Base-by-base conservation (phyloP, 306 rosid species). In the Gastrolobium villosum region DNA sequence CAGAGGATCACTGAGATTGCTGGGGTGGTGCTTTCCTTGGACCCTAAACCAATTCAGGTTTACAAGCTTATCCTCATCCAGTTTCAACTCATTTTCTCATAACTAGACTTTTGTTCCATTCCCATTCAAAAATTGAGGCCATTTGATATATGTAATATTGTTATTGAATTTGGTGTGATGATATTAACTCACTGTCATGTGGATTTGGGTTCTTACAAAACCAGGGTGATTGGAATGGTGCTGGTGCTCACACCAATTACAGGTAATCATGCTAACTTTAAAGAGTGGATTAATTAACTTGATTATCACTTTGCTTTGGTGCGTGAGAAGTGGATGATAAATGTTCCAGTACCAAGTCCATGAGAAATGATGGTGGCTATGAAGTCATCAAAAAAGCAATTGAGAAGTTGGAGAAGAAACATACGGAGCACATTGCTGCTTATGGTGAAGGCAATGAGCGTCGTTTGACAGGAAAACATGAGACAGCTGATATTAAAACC, bases 171-270 rank as follows among this genome's bases (percentile, higher is more conserved):
- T 79, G 54, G 40, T 55, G 37, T 52, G 15, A 32, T 70, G 26
- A 30, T 74, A 4, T 28, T 48, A 28, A 64, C 15, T 36, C 7
- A 1, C 26, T 53, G 35, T 30, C 36, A 3, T 9, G 15, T 66
- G 62, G 49, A 6, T 67, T 5, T 26, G 63, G 50, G 11, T 53
- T 26, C 7, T 13, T 39, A 5, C 11, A 5, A n/a, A 56, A 55
- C 49, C 53, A 89, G 92, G 98, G 98, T 81, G 98, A 94, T 56
- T 94, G 98, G 98, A 94, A 89, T 52, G 98, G 96, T 54, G 98
- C 98, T 74, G 95, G 98, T 75, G 98, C 98, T 84, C 97, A 94
- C 87, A 83, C 96, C 1, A 94, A 94, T 73, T 94, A 94, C 90
- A 94, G 98, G 98, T 93, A 74, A 70, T 13, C 10, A 10, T n/a